Base-by-base conservation (phyloP, 2,329 filamentous ascomycete species). In the Scleromitrula shiraiana region DNA sequence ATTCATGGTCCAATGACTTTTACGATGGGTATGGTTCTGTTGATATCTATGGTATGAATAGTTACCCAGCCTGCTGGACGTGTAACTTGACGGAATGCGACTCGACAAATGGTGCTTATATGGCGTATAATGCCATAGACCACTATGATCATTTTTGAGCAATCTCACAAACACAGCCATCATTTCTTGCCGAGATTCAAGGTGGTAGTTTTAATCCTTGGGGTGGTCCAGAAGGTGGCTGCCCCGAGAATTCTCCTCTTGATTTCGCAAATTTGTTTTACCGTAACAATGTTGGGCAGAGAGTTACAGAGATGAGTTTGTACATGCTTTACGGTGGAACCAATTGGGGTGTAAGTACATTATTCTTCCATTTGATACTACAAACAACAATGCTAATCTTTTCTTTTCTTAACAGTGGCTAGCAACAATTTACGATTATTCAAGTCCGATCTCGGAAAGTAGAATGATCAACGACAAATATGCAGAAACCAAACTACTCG, bases 301-400 rank as follows among this genome's bases (percentile, higher is more conserved):
- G 75, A 1, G 71, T 81, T 3, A 78, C 76, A 0, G 76, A 76
- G 0, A 71, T 82, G 46, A 80, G 72, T 24, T 62, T 83, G 2
- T 83, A 83, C 59, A 83, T 83, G 78, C 64, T 80, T 43, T 83
- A 74, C 44, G 80, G 80, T 4, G 80, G 80, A 2, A 83, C 80
- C 0, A 81, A 77, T 52, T 82, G 77, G 78, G 29, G 45, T 12
- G 27, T 38, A 38, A 38, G 35, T 38, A 5, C 10, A 7, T 15
- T 10, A 32, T 17, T 37, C 10, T 23, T 22, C 23, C 12, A 3
- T 36, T 17, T 17, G 15, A 23, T 15, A 24, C 20, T 32, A n/a
- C n/a, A 26, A 33, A 38, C 14, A 5, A 17, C 8, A 40, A 20
- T 39, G n/a, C n/a, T n/a, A n/a, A n/a, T n/a, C n/a, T n/a, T n/a